Conservation (phyloP, 2,329 filamentous ascomycete genomes). For the Colletotrichum euphorbiae region DNA sequence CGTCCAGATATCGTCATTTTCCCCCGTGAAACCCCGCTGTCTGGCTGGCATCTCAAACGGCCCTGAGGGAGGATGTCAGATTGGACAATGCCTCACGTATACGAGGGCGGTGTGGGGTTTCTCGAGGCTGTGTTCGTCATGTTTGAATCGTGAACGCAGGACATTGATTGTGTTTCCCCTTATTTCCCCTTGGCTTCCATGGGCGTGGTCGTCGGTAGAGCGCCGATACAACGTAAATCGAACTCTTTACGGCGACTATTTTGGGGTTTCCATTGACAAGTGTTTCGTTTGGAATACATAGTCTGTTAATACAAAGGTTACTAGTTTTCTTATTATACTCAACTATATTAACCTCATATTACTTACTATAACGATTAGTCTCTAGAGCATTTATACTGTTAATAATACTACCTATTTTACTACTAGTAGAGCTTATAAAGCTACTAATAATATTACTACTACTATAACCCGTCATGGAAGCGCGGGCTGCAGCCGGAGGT, state of each 20-base stretch:
- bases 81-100: constrained; percentile 29
- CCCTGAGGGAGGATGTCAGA: constrained; percentile 8
- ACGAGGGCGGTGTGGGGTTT: constrained; percentile 29
- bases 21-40: not conserved
- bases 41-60: constrained; percentile 12
- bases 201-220: not conserved
- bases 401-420: too few species aligned
- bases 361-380: too few species aligned
- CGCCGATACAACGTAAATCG: not conserved
- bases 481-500: constrained; percentile 13
- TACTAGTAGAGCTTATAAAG: too few species aligned
- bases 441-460: too few species aligned
- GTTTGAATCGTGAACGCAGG: constrained; percentile 10
- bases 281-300: constrained; percentile 37
- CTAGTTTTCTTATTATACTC: too few species aligned
- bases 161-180: not conserved
- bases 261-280: constrained; percentile 36
- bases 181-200: not conserved
- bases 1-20: constrained; percentile 23
- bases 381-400: too few species aligned
- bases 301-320: too few species aligned
- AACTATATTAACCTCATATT: too few species aligned
- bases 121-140: constrained; percentile 4
- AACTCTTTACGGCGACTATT: not conserved
- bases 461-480: too few species aligned